Percentiles rank a stretch among this genome's conserved stretches.
Conservation (phyloP, 78 protist species). For the Dictyostelium brefeldianum region DNA sequence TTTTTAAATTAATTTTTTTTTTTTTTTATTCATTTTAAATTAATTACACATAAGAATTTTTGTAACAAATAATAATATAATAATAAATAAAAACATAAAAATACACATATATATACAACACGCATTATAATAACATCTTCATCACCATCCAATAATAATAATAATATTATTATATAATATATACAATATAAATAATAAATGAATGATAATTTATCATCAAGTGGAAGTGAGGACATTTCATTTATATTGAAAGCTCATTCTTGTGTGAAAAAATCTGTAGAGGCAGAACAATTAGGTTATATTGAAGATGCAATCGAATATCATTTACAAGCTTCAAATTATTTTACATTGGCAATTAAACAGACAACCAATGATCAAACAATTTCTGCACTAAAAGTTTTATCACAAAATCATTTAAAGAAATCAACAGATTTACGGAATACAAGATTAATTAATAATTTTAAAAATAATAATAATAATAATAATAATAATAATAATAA, state of each 20-base stretch:
- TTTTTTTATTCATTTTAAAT: background rate
- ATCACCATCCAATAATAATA: background rate
- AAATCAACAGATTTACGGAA: constrained; percentile 40
- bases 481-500: constrained; percentile 11
- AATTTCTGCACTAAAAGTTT: constrained; percentile 29
- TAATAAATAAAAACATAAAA: background rate
- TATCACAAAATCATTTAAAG: constrained; percentile 43
- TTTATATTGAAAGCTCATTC: constrained; percentile 34
- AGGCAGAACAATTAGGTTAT: constrained; percentile 47
- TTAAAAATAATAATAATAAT: background rate
- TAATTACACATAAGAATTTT: background rate
- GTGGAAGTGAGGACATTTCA: background rate
- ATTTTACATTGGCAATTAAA: constrained; percentile 45
- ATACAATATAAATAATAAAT: background rate
- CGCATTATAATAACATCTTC: too few species aligned
- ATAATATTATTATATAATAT: background rate
- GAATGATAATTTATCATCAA: background rate
- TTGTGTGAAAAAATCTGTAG: constrained; percentile 36
- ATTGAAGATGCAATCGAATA: constrained; percentile 66
- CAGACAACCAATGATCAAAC: constrained; percentile 67
- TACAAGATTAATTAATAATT: background rate
- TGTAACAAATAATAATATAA: background rate
- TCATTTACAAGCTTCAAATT: constrained; percentile 52
- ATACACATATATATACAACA: background rate
- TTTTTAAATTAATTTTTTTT: background rate